Evolutionary conservation across 371 early-diverging fungal genomes (phyloP), one percentile per base, ranked within the genome.

Genomic region (Blakeslea trispora): DNA sequence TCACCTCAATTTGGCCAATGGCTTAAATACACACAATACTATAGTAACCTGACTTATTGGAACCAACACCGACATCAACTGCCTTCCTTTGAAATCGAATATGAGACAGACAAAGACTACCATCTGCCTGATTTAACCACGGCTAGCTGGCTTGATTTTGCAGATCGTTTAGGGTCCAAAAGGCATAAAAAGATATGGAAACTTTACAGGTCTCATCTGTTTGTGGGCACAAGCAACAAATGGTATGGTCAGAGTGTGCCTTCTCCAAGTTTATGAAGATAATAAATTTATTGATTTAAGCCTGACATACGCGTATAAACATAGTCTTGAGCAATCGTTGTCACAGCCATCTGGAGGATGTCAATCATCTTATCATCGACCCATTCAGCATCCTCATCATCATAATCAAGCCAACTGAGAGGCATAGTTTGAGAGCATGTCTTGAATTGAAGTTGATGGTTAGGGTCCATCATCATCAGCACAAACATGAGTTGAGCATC

Each of bases 341-440:
- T 79, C 0, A 84, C 85, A 4, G 83, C 75, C 64, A 80, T 58
- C 31, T 79, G 75, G 34, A 86, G 72, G 17, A 79, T 69, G 37
- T 81, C 82, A 1, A 78, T 80, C 75, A 86, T 79, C 46, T 84
- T 76, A 46, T 82, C 83, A 57, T 86, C 85, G 7, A 86, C 84
- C 87, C 87, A 86, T 62, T 85, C 85, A 63, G 83, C 85, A 44
- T 85, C 85, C 59, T 84, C 85, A 86, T 74, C n/a, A n/a, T n/a
- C n/a, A n/a, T n/a, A n/a, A 66, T 84, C 73, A 31, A 86, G 43
- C 87, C 87, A 86, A 21, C 68, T 49, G 19, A 79, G 64, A 18
- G 87, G 82, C 49, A 86, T 61, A 14, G 79, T 69, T 61, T 86
- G 87, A 13, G 87, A 86, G 32, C 65, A 72, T 0, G 85, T 82